phyloP scores from a whole-genome alignment of 2,329 filamentous ascomycete genomes.

The Monilinia fructigena region DNA sequence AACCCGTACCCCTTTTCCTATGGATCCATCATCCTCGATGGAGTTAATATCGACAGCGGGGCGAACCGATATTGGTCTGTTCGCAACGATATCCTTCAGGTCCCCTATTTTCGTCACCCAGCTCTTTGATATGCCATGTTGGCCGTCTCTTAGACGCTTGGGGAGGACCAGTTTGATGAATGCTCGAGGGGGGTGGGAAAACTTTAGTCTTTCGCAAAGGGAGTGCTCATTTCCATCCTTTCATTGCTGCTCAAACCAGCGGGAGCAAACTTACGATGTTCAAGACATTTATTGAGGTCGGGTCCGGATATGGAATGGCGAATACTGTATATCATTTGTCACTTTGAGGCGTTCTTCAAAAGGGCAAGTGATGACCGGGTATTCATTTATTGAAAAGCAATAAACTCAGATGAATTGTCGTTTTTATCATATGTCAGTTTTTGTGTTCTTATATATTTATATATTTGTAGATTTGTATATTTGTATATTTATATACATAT shows the following conservation, averaged over 20 bases:
- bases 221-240: neutral
- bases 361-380: neutral
- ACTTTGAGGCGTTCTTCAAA: neutral
- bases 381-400: neutral
- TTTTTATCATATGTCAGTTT: neutral
- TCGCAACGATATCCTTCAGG: slow-evolving; percentile 8
- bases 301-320: too few relatives aligned
- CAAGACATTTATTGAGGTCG: slow-evolving; percentile 3
- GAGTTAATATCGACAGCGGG: slow-evolving; percentile 14
- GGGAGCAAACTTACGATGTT: neutral
- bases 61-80: slow-evolving; percentile 19
- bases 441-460: too few relatives aligned
- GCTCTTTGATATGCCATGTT: neutral
- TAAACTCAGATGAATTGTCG: neutral
- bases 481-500: too few relatives aligned
- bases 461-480: too few relatives aligned
- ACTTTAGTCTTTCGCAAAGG: neutral
- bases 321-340: neutral
- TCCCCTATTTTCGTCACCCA: slow-evolving; percentile 11
- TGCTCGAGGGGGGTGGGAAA: too few relatives aligned
- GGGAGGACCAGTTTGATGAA: too few relatives aligned
- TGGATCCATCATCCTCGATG: slow-evolving; percentile 16
- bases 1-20: slow-evolving; percentile 12
- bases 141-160: too few relatives aligned
- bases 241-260: neutral